Evolutionary conservation across 2,329 filamentous ascomycete species (phyloP), one percentile per base, ranked within the genome.

Genomic region (Cryoendolithus antarcticus): DNA sequence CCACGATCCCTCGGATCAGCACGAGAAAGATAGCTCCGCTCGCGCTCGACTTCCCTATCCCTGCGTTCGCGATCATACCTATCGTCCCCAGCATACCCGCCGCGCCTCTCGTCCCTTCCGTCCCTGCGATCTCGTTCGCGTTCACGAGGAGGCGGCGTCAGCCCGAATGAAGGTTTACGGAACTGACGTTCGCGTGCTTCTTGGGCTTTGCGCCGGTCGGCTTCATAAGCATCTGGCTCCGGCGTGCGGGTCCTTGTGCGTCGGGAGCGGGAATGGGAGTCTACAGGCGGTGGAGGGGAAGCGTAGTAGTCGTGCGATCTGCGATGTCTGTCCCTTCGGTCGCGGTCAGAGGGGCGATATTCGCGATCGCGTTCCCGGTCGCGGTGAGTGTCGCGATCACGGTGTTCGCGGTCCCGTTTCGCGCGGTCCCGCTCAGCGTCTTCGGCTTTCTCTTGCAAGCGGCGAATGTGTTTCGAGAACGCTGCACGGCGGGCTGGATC

Each of bases 131-230:
- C 41, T 33, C 46, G 33, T 30, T 55, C 53, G 12, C 52, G 46
- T 15, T 55, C 55, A 15, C 56, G 53, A 11, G 56, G 57, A n/a
- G 56, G 57, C 12, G 58, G 57, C 5, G 57, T 57, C 6, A 60
- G 47, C 4, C 57, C 58, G 36, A 55, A 57, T 4, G 50, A 54
- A 33, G 76, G 70, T 64, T 91, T 93, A 60, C 85, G 80, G 63
- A 94, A 93, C 52, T 93, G 88, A 48, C 88, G 82, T 64, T 96
- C 93, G 35, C 93, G 81, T 57, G 94, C 88, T 42, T 88, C 86
- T 56, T 91, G 88, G 32, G 89, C 89, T 61, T 89, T 91, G 54
- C 86, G 82, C 48, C 91, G 79, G 58, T 98, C 91, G 44, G 88
- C 91, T 62, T 96, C 91, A 61, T 98, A 98, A 12, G 85, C 77